Evolutionary conservation across 495 filamentous ascomycete genomes (phyloP), one percentile per base, ranked within the genome.

Genomic region (Saxispiralis lemnorum): DNA sequence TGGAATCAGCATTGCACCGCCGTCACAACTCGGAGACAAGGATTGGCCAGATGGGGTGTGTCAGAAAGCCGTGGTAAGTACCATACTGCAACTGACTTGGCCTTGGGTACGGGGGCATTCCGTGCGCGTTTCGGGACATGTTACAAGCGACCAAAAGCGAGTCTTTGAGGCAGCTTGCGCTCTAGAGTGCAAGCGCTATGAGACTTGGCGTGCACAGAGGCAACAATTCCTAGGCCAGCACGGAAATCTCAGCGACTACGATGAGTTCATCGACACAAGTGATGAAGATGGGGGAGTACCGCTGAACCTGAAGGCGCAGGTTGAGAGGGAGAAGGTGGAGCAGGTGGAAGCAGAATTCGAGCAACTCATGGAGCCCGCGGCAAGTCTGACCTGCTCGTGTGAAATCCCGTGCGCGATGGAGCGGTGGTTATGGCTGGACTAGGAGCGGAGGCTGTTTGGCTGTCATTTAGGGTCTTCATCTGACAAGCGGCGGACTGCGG

Each of bases 31-130:
- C 9, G 18, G 36, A 10, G 33, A 21, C 4, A 38, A 18, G 35
- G 19, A 35, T 0, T 31, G 30, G 12, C 18, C 44, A 5, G 38
- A 46, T 12, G 48, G 39, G 13, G 46, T 34, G 4, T 55, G 49
- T 32, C 49, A 52, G 31, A 34, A 35, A 20, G 37, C 31, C 7
- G 38, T 52, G 6, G 44, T 44, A 10, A 20, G 31, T 12, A 44
- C 38, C 45, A 46, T 55, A 12, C 39, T 55, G 7, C 42, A 38
- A 24, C 41, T 39, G 7, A 46, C 52, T 1, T 51, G 49, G 43
- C 52, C 41, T 6, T 49, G 17, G 2, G 31, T 55, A 4, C 31
- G 43, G 7, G 38, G 43, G 18, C 48, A 46, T 40, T 43, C 47
- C 2, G 48, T 54, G 4, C 28, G n/a, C 28, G 12, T 54, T 11